Evolutionary conservation across 23 red algal genomes (phyloP).

Genomic region (Chondrus crispus): DNA sequence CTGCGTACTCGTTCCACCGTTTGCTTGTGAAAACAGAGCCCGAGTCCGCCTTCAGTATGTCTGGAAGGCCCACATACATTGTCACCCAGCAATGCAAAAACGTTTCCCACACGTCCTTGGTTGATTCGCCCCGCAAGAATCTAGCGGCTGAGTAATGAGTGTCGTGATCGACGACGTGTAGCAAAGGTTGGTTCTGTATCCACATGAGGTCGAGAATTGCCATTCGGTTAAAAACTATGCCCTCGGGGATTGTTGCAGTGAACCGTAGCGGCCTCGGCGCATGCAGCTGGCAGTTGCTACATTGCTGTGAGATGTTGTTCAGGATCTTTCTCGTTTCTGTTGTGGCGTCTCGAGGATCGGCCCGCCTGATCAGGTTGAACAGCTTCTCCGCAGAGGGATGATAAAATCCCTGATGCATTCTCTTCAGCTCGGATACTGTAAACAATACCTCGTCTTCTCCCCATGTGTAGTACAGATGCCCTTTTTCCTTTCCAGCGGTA

Average conservation of each 20-base stretch:
- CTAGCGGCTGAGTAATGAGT: background rate
- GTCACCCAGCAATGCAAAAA: background rate
- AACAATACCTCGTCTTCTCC: background rate
- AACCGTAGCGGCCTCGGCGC: background rate
- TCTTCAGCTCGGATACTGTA: background rate
- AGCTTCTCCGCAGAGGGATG: background rate
- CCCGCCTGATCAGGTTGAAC: background rate
- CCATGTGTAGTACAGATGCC: background rate
- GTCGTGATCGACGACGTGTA: background rate
- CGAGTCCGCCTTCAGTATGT: background rate
- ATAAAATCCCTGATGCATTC: background rate
- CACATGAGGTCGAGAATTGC: background rate
- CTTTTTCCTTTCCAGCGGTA: background rate
- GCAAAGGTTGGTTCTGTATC: background rate
- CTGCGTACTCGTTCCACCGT: background rate
- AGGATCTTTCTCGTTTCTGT: background rate
- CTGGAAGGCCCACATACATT: background rate
- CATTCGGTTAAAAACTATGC: background rate
- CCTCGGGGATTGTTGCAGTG: background rate
- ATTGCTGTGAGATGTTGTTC: background rate
- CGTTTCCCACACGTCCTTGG: background rate
- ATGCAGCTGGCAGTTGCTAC: background rate
- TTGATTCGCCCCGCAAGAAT: background rate
- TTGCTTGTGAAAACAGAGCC: background rate
- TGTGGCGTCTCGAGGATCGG: background rate